Evolutionary conservation across 1,284 basidiomycete species (phyloP).

Genomic region (Marasmius sp.): DNA sequence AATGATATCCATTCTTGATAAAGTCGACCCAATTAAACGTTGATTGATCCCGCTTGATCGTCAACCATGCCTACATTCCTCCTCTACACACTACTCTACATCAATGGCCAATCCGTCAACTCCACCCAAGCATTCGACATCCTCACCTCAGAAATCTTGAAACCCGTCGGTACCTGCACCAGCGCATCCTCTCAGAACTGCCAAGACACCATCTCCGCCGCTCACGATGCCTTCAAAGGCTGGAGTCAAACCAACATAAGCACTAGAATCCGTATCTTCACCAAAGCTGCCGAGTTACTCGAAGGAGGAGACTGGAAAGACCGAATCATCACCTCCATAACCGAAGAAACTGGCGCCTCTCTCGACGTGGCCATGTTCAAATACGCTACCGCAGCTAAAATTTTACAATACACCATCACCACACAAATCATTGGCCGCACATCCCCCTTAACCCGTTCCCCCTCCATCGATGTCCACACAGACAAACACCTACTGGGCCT

Average conservation of each 20-base stretch:
- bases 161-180: too few species aligned
- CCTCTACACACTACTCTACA: slow-evolving; percentile 39
- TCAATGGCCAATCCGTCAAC: slow-evolving; percentile 39
- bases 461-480: slow-evolving; percentile 29
- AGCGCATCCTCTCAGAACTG: too few species aligned
- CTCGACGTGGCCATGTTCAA: slow-evolving; percentile 26
- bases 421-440: slow-evolving; percentile 30
- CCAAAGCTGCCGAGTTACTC: slow-evolving; percentile 46
- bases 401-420: slow-evolving; percentile 26
- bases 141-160: slow-evolving; percentile 39
- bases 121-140: slow-evolving; percentile 44
- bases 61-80: background rate
- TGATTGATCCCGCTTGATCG: too few species aligned
- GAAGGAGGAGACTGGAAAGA: slow-evolving; percentile 41
- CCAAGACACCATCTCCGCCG: too few species aligned
- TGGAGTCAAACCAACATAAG: slow-evolving; percentile 33
- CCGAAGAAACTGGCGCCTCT: slow-evolving; percentile 41
- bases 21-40: too few species aligned
- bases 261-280: slow-evolving; percentile 43
- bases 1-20: too few species aligned
- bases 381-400: slow-evolving; percentile 15
- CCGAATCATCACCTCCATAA: slow-evolving; percentile 30
- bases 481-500: slow-evolving; percentile 38
- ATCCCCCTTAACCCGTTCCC: slow-evolving; percentile 27
- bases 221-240: too few species aligned